Conservation (phyloP, 1,284 basidiomycete species). For the Hymenochaete sp. region DNA sequence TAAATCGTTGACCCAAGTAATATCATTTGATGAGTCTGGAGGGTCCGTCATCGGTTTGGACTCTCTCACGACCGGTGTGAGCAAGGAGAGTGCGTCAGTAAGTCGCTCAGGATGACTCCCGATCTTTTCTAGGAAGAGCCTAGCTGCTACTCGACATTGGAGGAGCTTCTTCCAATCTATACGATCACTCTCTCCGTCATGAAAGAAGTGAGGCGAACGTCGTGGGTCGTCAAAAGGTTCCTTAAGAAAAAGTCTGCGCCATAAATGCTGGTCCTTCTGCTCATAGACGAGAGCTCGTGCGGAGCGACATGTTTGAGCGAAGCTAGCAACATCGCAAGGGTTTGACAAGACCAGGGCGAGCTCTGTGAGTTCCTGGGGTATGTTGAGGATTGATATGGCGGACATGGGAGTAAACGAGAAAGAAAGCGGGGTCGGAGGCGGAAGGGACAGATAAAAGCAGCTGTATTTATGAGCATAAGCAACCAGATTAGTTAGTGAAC, state of each 20-base stretch:
- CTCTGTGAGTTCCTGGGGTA: conserved; percentile 51
- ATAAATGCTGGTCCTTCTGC: conserved; percentile 46
- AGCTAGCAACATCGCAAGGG: conserved; percentile 45
- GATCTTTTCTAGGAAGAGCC: conserved; percentile 19
- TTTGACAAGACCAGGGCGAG: conserved; percentile 45
- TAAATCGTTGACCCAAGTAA: conserved; percentile 12
- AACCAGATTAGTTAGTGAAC: no score
- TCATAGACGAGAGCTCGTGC: conserved; percentile 42
- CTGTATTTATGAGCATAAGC: not conserved
- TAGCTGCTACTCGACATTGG: conserved; percentile 27
- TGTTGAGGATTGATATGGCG: conserved; percentile 21
- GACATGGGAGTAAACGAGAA: conserved; percentile 7
- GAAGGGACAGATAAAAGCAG: not conserved
- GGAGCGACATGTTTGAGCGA: conserved; percentile 43
- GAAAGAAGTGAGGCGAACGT: conserved; percentile 16
- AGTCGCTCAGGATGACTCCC: conserved; percentile 24
- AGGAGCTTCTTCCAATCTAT: conserved; percentile 27
- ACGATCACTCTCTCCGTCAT: not conserved
- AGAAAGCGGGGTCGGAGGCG: not conserved
- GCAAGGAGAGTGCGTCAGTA: conserved; percentile 32
- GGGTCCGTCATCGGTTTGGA: conserved; percentile 28
- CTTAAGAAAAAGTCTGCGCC: conserved; percentile 51
- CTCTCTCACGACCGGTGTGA: conserved; percentile 36
- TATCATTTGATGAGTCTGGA: conserved; percentile 19
- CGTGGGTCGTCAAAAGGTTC: conserved; percentile 55